phyloP scores from a whole-genome alignment of 352 stramenopile genomes.

The Hyaloperonospora brassicae region DNA sequence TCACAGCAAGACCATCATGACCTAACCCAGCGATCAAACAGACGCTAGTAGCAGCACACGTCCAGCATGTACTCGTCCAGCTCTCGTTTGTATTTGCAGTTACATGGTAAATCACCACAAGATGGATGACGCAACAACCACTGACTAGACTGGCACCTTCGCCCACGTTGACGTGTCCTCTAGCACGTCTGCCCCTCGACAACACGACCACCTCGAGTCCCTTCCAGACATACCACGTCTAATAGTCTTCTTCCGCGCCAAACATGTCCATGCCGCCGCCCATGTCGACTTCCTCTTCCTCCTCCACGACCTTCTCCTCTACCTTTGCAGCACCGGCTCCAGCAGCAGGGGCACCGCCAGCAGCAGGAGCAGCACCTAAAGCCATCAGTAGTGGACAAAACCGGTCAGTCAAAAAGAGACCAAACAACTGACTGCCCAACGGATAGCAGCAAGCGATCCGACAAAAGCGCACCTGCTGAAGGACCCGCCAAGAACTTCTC shows the following conservation, averaged over 20 bases:
- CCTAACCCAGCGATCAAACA: too few species aligned
- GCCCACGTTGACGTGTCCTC: too few species aligned
- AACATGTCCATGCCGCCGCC: slow-evolving; percentile 85
- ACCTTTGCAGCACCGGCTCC: slow-evolving; percentile 39
- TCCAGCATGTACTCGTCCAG: too few species aligned
- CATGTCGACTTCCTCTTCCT: slow-evolving; percentile 84
- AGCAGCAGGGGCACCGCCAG: slow-evolving; percentile 32
- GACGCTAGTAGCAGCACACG: too few species aligned
- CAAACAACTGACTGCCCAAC: neutral
- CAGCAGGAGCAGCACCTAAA: slow-evolving; percentile 49
- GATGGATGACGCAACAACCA: too few species aligned
- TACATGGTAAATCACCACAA: too few species aligned
- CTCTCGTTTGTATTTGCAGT: too few species aligned
- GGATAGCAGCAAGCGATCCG: neutral
- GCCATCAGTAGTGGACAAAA: neutral
- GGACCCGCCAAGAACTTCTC: slow-evolving; percentile 85
- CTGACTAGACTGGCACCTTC: too few species aligned
- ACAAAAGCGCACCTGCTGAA: slow-evolving; percentile 56
- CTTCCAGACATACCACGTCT: slow-evolving; percentile 19
- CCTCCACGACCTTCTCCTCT: slow-evolving; percentile 61
- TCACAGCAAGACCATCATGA: too few species aligned
- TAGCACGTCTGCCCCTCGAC: too few species aligned
- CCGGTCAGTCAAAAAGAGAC: neutral
- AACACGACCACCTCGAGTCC: too few species aligned
- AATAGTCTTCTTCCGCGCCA: slow-evolving; percentile 80